Conservation (phyloP, 148 eudicot species). For the Rhododendron mucronatum region DNA sequence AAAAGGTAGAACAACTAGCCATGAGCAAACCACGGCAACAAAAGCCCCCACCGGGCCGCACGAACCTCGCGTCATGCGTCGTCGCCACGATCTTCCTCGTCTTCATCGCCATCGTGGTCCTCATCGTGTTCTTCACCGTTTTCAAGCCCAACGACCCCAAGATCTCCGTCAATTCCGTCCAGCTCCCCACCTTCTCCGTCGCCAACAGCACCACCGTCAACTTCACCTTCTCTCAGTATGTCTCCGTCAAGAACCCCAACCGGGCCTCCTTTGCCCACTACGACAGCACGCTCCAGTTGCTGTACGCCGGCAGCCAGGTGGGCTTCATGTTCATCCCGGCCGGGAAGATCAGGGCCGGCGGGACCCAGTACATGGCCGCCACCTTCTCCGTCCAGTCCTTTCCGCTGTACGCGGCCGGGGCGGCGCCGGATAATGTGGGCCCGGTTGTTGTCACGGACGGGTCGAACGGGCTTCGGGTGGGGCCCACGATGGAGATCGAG, state of each 20-base stretch:
- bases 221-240: conserved; percentile 87
- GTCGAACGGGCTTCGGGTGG: conserved; percentile 23
- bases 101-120: conserved; percentile 45
- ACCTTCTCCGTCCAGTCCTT: conserved; percentile 63
- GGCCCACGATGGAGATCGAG: conserved; percentile 43
- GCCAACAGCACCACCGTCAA: conserved; percentile 49
- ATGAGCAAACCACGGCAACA: conserved; percentile 23
- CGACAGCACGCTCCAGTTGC: conserved; percentile 71
- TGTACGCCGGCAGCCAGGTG: conserved; percentile 57
- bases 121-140: conserved; percentile 63
- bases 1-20: background rate
- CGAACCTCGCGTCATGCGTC: conserved; percentile 69
- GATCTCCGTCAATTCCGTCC: conserved; percentile 58
- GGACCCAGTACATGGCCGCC: conserved; percentile 59
- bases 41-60: conserved; percentile 34
- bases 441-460: conserved; percentile 39
- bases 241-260: conserved; percentile 74
- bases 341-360: conserved; percentile 54
- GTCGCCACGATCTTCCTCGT: conserved; percentile 68
- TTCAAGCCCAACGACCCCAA: conserved; percentile 65
- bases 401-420: conserved; percentile 27
- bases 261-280: conserved; percentile 64
- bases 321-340: conserved; percentile 77
- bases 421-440: conserved; percentile 16
- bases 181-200: conserved; percentile 68